These are phyloP conservation scores for Pseudocercospora vitis DNA, from an alignment of 2,329 filamentous ascomycete species.

Conservation along the genomic window DNA sequence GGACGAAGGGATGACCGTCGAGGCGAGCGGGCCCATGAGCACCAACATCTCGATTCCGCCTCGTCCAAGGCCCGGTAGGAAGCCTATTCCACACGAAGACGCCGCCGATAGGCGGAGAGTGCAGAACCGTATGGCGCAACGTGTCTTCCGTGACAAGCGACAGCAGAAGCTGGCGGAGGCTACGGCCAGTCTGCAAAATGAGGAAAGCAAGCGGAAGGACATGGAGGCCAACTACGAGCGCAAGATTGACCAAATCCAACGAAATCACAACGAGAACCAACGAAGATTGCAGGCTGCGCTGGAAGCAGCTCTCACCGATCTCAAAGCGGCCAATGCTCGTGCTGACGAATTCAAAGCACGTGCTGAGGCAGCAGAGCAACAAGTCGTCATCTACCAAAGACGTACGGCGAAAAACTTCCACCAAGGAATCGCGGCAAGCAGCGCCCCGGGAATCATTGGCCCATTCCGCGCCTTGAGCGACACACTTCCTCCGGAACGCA, in stretches of 20 bases:
- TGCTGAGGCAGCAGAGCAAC: neutral
- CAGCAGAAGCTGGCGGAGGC: slow-evolving; percentile 68
- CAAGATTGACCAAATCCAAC: neutral
- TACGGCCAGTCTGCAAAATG: too few species aligned
- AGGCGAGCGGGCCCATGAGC: slow-evolving; percentile 40
- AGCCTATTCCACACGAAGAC: slow-evolving; percentile 75
- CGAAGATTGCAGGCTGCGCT: neutral
- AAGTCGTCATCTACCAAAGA: neutral
- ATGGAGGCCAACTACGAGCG: slow-evolving; percentile 37
- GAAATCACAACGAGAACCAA: neutral
- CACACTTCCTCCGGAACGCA: neutral
- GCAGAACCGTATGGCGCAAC: slow-evolving; percentile 88
- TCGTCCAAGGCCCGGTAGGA: slow-evolving; percentile 70
- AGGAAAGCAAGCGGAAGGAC: slow-evolving; percentile 45
- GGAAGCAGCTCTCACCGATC: too few species aligned
- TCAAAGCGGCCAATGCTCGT: neutral
- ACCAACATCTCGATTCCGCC: slow-evolving; percentile 42
- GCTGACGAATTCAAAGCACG: neutral
- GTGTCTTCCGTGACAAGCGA: slow-evolving; percentile 83
- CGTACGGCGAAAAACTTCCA: neutral
- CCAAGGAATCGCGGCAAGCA: neutral
- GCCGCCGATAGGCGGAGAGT: slow-evolving; percentile 90
- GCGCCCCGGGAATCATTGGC: neutral
- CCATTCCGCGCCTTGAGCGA: neutral
- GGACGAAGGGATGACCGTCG: slow-evolving; percentile 16